Evolutionary conservation across 805 yeast genomes (phyloP), one percentile per base, ranked within the genome.

Genomic region (Monosporozyma siamensis): DNA sequence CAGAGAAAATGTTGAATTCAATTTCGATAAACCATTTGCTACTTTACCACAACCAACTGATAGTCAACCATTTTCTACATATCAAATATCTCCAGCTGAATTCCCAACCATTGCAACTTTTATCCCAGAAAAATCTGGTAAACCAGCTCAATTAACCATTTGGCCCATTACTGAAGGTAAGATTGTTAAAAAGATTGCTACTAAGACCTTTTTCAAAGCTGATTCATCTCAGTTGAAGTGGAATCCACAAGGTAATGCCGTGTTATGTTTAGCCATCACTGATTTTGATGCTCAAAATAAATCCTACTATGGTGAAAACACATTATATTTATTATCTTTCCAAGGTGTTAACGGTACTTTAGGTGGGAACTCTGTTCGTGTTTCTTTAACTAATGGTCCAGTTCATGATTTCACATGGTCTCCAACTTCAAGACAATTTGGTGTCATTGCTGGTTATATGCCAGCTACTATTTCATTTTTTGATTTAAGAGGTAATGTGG

Each of bases 401-500:
- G 88, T 92, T 53, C 97, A 92, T 67, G 98, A 92, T 64, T 85
- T 90, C 48, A 80, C 92, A 18, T 92, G 99, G 99, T 83, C 95
- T 21, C 96, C 97, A 45, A 78, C 88, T 40, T 86, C 95, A 15
- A 76, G 95, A 53, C 97, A 92, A 67, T 94, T 92, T 69, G 97
- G 96, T 47, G 98, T 92, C 35, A 87, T 85, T 43, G 89, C 89
- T 59, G 99, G 98, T 25, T 89, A 77, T 67, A 92, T 92, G 97
- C 99, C 99, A 2, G 86, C 96, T 23, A 82, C 83, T 56, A 89
- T 97, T 21, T 79, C 95, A 9, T 87, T 92, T 56, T 92, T 90
- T 57, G 97, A 92, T 66, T 78, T 95, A 22, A 78, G 97, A 56
- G 98, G 97, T 49, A 86, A 88, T 61, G 72, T 79, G 18, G 79